These are phyloP conservation scores for Gillenia trifoliata DNA, from an alignment of 306 rosid species.

Conservation along the genomic window DNA sequence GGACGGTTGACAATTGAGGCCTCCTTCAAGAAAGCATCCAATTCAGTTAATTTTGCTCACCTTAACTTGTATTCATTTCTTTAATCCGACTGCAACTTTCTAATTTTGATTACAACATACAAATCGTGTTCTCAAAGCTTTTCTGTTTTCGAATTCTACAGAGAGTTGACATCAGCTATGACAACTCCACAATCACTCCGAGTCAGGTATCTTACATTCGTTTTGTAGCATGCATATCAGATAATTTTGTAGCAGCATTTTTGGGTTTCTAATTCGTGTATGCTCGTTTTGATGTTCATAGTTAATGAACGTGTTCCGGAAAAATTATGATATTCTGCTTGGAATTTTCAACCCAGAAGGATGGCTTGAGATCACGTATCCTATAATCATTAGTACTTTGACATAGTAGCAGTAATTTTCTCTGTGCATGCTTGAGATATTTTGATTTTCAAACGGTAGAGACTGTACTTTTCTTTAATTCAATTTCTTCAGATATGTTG, in stretches of 20 bases:
- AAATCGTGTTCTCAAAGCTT: background rate
- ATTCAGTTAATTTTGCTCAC: constrained; percentile 49
- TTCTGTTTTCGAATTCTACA: constrained; percentile 26
- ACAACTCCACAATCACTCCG: constrained; percentile 62
- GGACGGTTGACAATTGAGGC: constrained; percentile 74
- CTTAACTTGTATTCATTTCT: background rate
- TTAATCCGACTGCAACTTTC: background rate
- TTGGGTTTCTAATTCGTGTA: background rate
- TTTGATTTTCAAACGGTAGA: background rate
- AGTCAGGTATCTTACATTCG: constrained; percentile 47
- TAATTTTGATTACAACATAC: too few species aligned
- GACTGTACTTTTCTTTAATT: constrained; percentile 27
- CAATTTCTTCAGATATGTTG: constrained; percentile 51
- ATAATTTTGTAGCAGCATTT: background rate
- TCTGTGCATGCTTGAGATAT: background rate
- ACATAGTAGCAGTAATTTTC: background rate
- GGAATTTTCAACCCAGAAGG: constrained; percentile 88
- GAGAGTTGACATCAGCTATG: constrained; percentile 70
- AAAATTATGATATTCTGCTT: constrained; percentile 69
- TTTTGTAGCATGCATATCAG: background rate
- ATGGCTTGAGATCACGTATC: constrained; percentile 97
- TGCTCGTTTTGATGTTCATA: constrained; percentile 21
- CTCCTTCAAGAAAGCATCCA: constrained; percentile 70
- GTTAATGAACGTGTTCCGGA: constrained; percentile 75
- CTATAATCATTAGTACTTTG: constrained; percentile 12